phyloP scores from a whole-genome alignment of 2,329 filamentous ascomycete genomes.

The Trichoderma cornu-damae region DNA sequence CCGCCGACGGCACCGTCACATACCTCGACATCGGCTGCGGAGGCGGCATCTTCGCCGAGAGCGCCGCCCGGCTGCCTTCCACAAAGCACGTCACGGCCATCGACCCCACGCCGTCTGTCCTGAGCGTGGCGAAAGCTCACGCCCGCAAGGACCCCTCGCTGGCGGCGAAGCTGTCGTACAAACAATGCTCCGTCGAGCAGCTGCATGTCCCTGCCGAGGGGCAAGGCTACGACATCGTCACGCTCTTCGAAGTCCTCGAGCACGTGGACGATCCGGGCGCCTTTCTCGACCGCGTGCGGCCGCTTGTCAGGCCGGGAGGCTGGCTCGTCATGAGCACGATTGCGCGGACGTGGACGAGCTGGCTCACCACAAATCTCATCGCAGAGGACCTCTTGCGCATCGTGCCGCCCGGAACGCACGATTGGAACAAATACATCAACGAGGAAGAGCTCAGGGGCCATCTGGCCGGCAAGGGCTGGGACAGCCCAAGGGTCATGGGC shows the following conservation, averaged over 20 bases:
- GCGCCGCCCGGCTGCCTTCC: constrained; percentile 62
- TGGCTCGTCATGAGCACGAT: constrained; percentile 94
- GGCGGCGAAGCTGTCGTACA: constrained; percentile 60
- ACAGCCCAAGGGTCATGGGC: constrained; percentile 61
- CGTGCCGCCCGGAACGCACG: constrained; percentile 88
- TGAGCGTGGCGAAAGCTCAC: constrained; percentile 71
- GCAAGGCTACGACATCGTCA: constrained; percentile 68
- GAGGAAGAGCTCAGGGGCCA: constrained; percentile 64
- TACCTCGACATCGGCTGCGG: constrained; percentile 95
- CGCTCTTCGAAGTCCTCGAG: constrained; percentile 91
- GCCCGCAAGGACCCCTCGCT: constrained; percentile 69
- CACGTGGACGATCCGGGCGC: constrained; percentile 72
- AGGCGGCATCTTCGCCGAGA: constrained; percentile 93
- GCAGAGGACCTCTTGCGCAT: constrained; percentile 84
- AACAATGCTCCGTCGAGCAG: constrained; percentile 71
- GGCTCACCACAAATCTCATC: constrained; percentile 85
- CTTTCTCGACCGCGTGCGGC: constrained; percentile 67
- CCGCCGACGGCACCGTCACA: constrained; percentile 39
- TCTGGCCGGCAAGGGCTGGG: constrained; percentile 55
- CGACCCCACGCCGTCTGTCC: constrained; percentile 69
- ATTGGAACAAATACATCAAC: constrained; percentile 95
- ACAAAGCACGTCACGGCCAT: constrained; percentile 66
- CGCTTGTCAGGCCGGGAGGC: constrained; percentile 80
- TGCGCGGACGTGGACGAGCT: constrained; percentile 80
- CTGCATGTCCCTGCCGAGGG: constrained; percentile 42